phyloP scores from a whole-genome alignment of 2,329 filamentous ascomycete genomes.

The Paraphaeosphaeria sporulosa region DNA sequence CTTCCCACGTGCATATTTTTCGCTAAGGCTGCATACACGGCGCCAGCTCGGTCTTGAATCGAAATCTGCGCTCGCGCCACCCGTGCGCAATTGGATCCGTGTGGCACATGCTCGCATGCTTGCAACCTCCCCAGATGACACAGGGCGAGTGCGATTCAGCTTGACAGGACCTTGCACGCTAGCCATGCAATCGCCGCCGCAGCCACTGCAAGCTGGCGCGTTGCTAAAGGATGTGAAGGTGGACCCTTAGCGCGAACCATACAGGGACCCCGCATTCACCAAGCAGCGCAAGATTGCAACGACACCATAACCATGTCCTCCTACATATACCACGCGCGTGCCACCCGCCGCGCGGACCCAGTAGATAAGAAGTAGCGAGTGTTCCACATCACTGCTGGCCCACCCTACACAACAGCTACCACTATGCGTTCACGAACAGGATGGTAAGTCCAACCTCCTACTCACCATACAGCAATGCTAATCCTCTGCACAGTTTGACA shows the following conservation, averaged over 20 bases:
- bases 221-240: conserved; percentile 31
- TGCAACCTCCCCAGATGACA: conserved; percentile 36
- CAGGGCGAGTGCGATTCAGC: conserved; percentile 37
- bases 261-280: conserved; percentile 43
- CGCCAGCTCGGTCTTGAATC: conserved; percentile 36
- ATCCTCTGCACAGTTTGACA: conserved; percentile 49
- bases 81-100: no score
- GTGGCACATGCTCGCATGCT: conserved; percentile 7
- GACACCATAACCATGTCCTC: conserved; percentile 33
- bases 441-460: conserved; percentile 41
- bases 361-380: conserved; percentile 9
- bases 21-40: conserved; percentile 21
- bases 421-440: conserved; percentile 51
- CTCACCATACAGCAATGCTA: conserved; percentile 21
- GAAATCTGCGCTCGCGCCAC: no score
- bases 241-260: conserved; percentile 45
- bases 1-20: conserved; percentile 25
- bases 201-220: conserved; percentile 1
- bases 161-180: conserved; percentile 22
- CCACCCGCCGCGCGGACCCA: conserved; percentile 26
- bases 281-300: conserved; percentile 30
- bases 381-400: background rate
- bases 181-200: conserved; percentile 1
- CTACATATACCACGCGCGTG: conserved; percentile 41
- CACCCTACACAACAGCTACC: conserved; percentile 1